A percentile compares a stretch with the other conserved stretches of the same genome.
Conservation (phyloP, 305 asterid species). For the Withania somnifera region DNA sequence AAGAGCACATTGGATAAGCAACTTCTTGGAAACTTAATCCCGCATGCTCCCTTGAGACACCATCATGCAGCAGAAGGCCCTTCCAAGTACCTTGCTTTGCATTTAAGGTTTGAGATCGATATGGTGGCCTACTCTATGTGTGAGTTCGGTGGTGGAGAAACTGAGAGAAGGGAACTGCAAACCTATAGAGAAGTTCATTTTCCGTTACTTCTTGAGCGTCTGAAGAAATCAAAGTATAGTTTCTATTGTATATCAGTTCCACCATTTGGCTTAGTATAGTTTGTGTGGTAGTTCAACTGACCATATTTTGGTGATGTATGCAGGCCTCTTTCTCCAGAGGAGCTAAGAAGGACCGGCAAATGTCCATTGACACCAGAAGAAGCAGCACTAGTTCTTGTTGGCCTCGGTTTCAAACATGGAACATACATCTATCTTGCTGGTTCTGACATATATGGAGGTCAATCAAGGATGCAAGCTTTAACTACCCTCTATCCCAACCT, state of each 20-base stretch:
- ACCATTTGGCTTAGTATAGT: not conserved
- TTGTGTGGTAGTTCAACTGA: not conserved
- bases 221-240: constrained; percentile 45
- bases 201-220: constrained; percentile 61
- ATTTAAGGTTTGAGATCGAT: constrained; percentile 85
- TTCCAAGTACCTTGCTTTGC: constrained; percentile 72
- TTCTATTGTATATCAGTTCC: not conserved
- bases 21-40: constrained; percentile 66
- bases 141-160: constrained; percentile 80
- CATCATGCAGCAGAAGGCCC: constrained; percentile 12
- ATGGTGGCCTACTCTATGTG: constrained; percentile 97
- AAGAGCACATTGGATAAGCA: constrained; percentile 46
- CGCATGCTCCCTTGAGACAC: constrained; percentile 16
- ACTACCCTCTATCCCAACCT: constrained; percentile 55
- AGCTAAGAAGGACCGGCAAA: constrained; percentile 59
- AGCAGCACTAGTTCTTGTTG: constrained; percentile 78
- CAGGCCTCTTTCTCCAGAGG: constrained; percentile 41
- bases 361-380: constrained; percentile 98
- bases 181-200: constrained; percentile 77
- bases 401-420: constrained; percentile 53
- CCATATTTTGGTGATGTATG: not conserved
- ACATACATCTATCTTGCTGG: constrained; percentile 85
- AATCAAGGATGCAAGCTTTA: constrained; percentile 58
- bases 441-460: constrained; percentile 69
- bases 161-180: constrained; percentile 53